Base-by-base conservation (phyloP, 352 stramenopile species). In the Pythium volutum region DNA sequence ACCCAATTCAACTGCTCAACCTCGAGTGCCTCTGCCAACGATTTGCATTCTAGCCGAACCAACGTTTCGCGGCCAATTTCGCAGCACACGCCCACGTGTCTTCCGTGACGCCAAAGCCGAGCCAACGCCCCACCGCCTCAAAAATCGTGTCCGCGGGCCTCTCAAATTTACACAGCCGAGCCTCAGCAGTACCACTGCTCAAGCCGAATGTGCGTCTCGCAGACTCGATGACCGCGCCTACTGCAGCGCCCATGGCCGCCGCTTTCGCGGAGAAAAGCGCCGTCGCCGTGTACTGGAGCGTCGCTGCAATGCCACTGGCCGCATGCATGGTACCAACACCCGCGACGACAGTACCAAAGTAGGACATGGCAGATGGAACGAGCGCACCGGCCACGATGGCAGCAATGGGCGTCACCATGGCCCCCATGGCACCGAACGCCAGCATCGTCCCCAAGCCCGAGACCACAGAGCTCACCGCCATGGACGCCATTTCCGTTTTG, bases 301-400 rank as follows among this genome's bases (percentile, higher is more conserved):
- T 43, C 48, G 48, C 48, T 16, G 48, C 48, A 29, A 55, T 26
- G 4, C 48, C 48, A 12, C 48, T 18, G 3, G 48, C 48, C 6
- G 48, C 18, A 29, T 55, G 48, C 31, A 55, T 42, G 18, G 48
- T 55, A 12, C 48, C 48, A 16, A 55, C 48, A n/a, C 48, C 48
- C 2, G 14, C 4, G 18, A 55, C 48, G 9, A 55, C 31, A 8
- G 48, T 26, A 16, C 48, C 31, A 36, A 55, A 55, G 18, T 43
- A 41, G 3, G 48, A 4, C 48, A 55, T 55, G 22, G 48, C 48
- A 4, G 27, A 41, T 7, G 48, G 48, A 3, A 55, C 48, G 14
- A 53, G 33, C 16, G 60, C 58, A 4, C 54, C 64, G 2, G 64
- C 64, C 11, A 25, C 41, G 23, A 43, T 12, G 15, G 49, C 49